Conservation (phyloP, 768 basidiomycete species). For the Lentinula lateritia region DNA sequence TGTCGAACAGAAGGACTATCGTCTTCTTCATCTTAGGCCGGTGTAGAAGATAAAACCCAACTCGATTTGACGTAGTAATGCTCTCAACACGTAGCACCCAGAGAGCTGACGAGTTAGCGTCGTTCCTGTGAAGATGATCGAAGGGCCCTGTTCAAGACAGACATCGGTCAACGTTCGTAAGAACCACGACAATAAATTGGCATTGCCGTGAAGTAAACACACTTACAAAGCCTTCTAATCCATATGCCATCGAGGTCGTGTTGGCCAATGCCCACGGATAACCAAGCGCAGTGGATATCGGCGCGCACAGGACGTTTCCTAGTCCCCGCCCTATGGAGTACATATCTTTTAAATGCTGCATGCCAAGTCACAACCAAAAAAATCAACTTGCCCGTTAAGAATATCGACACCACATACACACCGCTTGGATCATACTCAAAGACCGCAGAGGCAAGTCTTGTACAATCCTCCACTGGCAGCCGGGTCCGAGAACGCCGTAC, state of each 20-base stretch:
- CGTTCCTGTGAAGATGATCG: constrained; percentile 1
- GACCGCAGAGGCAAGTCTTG: constrained; percentile 9
- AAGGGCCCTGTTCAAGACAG: constrained; percentile 1
- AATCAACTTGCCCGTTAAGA: constrained; percentile 9
- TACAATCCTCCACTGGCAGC: constrained; percentile 10
- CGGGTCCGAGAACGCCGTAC: constrained; percentile 12
- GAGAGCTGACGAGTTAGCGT: background rate
- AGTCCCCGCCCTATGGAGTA: constrained; percentile 7
- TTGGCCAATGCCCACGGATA: constrained; percentile 4
- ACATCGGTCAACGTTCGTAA: background rate
- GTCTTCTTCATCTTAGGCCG: too few species aligned
- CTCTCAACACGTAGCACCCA: background rate
- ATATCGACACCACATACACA: constrained; percentile 10
- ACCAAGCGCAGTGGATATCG: constrained; percentile 3
- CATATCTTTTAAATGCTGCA: too few species aligned
- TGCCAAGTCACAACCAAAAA: background rate
- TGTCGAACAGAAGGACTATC: too few species aligned
- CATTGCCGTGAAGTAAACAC: background rate
- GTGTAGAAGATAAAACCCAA: too few species aligned
- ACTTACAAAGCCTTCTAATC: constrained; percentile 10
- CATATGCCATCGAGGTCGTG: constrained; percentile 6
- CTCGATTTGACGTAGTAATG: background rate
- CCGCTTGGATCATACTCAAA: constrained; percentile 8
- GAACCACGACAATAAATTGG: background rate
- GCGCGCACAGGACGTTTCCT: constrained; percentile 9